Conservation (phyloP, 441 rosid genomes). For the Jatropha multifida region DNA sequence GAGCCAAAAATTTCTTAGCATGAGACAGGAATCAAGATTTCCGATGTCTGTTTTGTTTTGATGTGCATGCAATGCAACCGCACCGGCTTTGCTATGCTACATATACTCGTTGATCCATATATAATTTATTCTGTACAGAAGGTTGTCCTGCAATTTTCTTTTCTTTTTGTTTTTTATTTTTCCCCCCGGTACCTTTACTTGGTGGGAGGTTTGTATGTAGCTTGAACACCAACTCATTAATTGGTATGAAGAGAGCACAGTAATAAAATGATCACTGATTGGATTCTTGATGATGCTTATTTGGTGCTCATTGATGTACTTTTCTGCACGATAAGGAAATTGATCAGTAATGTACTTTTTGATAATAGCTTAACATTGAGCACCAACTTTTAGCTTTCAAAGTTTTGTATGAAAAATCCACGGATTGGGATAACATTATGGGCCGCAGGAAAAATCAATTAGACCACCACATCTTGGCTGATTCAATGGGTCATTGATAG, state of each 20-base stretch:
- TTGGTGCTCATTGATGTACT: not conserved
- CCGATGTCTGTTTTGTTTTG: slow-evolving; percentile 33
- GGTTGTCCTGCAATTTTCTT: not conserved
- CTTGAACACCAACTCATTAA: slow-evolving; percentile 3
- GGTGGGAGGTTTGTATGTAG: slow-evolving; percentile 20
- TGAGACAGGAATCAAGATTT: slow-evolving; percentile 5
- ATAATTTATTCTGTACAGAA: slow-evolving; percentile 22
- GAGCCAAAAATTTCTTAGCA: not conserved
- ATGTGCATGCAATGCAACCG: slow-evolving; percentile 16
- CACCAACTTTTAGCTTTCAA: too few relatives aligned
- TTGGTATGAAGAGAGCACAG: slow-evolving; percentile 17
- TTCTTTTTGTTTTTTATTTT: not conserved
- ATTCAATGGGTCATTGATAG: too few relatives aligned
- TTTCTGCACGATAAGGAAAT: not conserved
- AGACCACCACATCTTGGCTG: too few relatives aligned
- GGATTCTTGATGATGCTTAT: not conserved
- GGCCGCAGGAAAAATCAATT: too few relatives aligned
- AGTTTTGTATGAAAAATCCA: too few relatives aligned
- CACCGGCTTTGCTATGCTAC: slow-evolving; percentile 4
- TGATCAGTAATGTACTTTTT: too few relatives aligned
- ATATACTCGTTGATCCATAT: slow-evolving; percentile 7
- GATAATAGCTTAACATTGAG: too few relatives aligned
- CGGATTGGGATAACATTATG: too few relatives aligned
- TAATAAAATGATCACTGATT: slow-evolving; percentile 11
- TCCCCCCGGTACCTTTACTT: not conserved